Evolutionary conservation across 1,284 basidiomycete species (phyloP).

Genomic region (Porogramme epimiltina): DNA sequence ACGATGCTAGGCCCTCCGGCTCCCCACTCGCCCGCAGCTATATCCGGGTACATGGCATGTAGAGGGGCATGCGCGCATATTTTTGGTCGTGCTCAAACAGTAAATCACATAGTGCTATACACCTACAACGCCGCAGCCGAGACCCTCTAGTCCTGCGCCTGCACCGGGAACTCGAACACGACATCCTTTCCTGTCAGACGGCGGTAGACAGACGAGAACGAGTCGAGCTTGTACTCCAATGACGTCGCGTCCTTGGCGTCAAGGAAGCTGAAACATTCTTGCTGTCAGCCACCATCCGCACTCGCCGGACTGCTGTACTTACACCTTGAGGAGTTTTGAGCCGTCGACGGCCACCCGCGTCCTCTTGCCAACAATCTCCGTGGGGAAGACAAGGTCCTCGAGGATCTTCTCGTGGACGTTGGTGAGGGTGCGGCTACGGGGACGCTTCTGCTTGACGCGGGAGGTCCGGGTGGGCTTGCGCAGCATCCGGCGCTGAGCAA

Average conservation of each 20-base stretch:
- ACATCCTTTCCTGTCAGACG: conserved; percentile 95
- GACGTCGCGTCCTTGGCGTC: conserved; percentile 98
- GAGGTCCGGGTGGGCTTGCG: conserved; percentile 96
- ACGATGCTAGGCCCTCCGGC: not conserved
- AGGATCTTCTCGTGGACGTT: conserved; percentile 98
- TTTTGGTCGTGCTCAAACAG: conserved; percentile 32
- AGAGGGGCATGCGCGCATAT: conserved; percentile 33
- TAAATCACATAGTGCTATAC: conserved; percentile 34
- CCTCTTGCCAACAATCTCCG: conserved; percentile 98
- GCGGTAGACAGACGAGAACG: conserved; percentile 94
- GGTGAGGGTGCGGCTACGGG: conserved; percentile 96
- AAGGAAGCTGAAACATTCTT: conserved; percentile 69
- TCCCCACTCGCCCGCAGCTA: not conserved
- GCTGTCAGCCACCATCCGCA: conserved; percentile 11
- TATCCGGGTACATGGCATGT: conserved; percentile 16
- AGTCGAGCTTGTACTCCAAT: conserved; percentile 99
- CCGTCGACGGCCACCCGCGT: conserved; percentile 91
- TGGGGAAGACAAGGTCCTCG: conserved; percentile 98
- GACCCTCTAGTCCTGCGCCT: conserved; percentile 57
- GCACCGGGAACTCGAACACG: conserved; percentile 84
- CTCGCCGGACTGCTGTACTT: conserved; percentile 19
- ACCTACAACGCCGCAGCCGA: conserved; percentile 25
- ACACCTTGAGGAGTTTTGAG: conserved; percentile 94
- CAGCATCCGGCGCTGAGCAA: conserved; percentile 98
- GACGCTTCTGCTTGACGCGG: conserved; percentile 94